Base-by-base conservation (phyloP, 208 protist genomes). In the Trypanosoma vivax region DNA sequence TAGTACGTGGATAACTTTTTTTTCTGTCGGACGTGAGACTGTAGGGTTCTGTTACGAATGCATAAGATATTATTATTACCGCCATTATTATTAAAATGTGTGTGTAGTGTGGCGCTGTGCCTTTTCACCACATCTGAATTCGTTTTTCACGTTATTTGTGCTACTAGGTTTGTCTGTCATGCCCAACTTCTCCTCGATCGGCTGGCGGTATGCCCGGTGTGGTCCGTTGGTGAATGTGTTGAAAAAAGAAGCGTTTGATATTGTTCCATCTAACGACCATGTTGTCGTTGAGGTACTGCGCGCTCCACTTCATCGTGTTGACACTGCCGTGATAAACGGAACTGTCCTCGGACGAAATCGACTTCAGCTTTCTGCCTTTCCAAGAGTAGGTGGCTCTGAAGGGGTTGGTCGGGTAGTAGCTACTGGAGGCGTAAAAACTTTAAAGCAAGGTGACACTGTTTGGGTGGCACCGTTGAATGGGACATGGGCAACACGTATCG, bases 381-480 rank as follows among this genome's bases (percentile, higher is more conserved):
- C 76, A 3, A 59, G 78, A 27, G 46, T 90, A 11, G 78, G 71
- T 10, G 83, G 83, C 23, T 79, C 60, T 21, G 79, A 90, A 56
- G 83, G 83, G 3, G 79, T 90, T 0, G 83, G 83, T 5, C 50
- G 39, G 28, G 83, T 90, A 0, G 66, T 79, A 16, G 33, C 51
- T 0, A 45, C 38, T 4, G 54, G 58, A 23, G 25, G 35, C 47
- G 52, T 61, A 1, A 42, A 59, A 0, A 21, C 37, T 9, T 57
- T 90, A 25, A 87, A 85, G 58, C 73, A 79, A 31, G 83, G 83
- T 5, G 83, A 90, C 53, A 77, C 55, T 10, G 83, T 90, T 47
- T 90, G 83, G 79, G 59, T 90, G 13, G 56, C 71, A 3, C 83
- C 83, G 3, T 3, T 85, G 4, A 48, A 83, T 40, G 83, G 83